Base-by-base conservation (phyloP, 2,329 filamentous ascomycete genomes). In the Cytospora mali region DNA sequence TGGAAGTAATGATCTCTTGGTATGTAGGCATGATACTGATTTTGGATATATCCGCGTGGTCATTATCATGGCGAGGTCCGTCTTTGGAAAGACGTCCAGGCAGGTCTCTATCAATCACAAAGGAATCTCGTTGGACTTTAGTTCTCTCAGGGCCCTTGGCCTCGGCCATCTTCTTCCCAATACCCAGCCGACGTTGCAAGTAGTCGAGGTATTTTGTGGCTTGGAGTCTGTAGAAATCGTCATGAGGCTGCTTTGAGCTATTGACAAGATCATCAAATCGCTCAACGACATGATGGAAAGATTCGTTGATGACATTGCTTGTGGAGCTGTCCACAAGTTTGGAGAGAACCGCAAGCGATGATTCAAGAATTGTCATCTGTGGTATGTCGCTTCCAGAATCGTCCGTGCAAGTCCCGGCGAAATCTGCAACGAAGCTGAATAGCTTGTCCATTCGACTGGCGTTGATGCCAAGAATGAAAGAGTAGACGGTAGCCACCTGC, bases 1-100 rank as follows among this genome's bases (percentile, higher is more conserved):
- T 69, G 1, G 68, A 28, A 53, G 70, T 72, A 16, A 68, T 46
- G 48, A 82, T 77, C 58, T 82, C 80, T 14, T 73, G 67, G 2
- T 66, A 64, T 0, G 80, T 82, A 0, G 80, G 80, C 61, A 82
- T 67, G 57, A 82, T 79, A 52, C 69, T 68, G 58, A 83, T 81
- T 2, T 77, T 66, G 21, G 66, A 59, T 61, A 82, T 80, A 61
- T 77, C 71, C 1, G 67, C 69, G 50, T 76, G 69, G 68, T 82
- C 80, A 62, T 82, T 83, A 70, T 81, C 75, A 59, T 82, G 79
- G 6, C 79, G 74, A 51, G 52, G 54, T 4, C 68, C 68, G 0
- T 68, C 62, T 16, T 55, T 35, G 7, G 66, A 69, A 6, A 69
- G 65, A 3, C 27, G 27, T 1, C 67, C 67, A 16, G 66, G 65